Evolutionary conservation across 169 alveolate genomes (phyloP).

Genomic region (Plasmodium cynomolgi): DNA sequence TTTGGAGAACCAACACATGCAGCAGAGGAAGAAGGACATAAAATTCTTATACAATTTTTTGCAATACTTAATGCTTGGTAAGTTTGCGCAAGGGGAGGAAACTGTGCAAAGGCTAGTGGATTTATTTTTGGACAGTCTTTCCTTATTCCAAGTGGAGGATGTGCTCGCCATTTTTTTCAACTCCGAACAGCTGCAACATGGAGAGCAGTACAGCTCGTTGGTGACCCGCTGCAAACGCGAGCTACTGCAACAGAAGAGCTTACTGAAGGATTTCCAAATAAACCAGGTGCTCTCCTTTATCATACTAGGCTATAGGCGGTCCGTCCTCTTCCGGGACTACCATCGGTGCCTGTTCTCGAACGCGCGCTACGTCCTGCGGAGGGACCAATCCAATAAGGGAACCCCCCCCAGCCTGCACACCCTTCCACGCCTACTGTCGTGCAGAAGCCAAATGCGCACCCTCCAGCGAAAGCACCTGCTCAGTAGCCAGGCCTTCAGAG

Average conservation of each 20-base stretch:
- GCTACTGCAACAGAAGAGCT: conserved; percentile 15
- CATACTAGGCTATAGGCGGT: conserved; percentile 19
- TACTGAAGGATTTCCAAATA: conserved; percentile 36
- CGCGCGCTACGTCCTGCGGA: conserved; percentile 2
- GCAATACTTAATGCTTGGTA: conserved; percentile 20
- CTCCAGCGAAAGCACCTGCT: background rate
- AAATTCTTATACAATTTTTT: conserved; percentile 14
- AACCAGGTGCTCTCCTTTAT: conserved; percentile 29
- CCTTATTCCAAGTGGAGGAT: conserved; percentile 23
- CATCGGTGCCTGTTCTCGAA: background rate
- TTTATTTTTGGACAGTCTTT: conserved; percentile 3
- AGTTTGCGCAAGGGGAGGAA: conserved; percentile 14
- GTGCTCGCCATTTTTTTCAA: conserved; percentile 25
- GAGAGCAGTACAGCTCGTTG: background rate
- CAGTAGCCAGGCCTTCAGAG: background rate
- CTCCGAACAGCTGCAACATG: background rate
- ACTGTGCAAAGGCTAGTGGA: background rate
- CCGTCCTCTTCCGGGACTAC: background rate
- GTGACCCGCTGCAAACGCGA: conserved; percentile 30
- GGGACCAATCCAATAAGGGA: background rate
- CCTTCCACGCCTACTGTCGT: background rate
- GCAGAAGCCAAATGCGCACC: background rate
- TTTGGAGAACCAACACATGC: conserved; percentile 12
- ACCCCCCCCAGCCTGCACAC: background rate
- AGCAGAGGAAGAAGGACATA: conserved; percentile 26